Evolutionary conservation across 2,329 filamentous ascomycete species (phyloP).

Genomic region (Aphanocladium album): DNA sequence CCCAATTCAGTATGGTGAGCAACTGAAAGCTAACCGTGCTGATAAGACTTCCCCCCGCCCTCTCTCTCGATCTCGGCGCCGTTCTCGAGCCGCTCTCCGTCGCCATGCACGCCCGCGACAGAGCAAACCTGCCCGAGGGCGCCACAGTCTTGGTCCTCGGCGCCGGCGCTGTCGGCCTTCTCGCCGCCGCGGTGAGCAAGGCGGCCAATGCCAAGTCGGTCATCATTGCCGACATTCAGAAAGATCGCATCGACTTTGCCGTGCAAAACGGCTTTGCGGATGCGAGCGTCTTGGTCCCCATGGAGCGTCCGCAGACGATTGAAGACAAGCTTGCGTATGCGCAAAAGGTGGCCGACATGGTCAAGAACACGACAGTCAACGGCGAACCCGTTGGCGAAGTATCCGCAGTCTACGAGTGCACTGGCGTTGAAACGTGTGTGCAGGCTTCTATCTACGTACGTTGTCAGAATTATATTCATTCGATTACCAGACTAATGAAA

Average conservation of each 20-base stretch:
- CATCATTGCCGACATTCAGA: conserved; percentile 52
- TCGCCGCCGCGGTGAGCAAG: conserved; percentile 54
- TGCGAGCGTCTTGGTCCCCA: conserved; percentile 44
- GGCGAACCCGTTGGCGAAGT: conserved; percentile 55
- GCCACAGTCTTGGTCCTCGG: conserved; percentile 51
- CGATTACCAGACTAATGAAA: conserved; percentile 2
- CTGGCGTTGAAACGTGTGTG: conserved; percentile 70
- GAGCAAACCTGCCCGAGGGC: conserved; percentile 37
- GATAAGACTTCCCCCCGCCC: conserved; percentile 41
- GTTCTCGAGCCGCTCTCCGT: conserved; percentile 56
- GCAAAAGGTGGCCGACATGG: conserved; percentile 41
- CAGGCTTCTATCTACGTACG: conserved; percentile 67
- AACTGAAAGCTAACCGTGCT: background rate
- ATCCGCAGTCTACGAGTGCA: conserved; percentile 70
- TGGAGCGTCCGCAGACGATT: conserved; percentile 42
- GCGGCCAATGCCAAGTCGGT: conserved; percentile 39
- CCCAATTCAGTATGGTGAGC: no score
- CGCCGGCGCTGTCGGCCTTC: conserved; percentile 56
- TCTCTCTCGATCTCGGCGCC: conserved; percentile 51
- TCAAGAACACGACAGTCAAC: conserved; percentile 31
- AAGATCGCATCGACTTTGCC: conserved; percentile 54
- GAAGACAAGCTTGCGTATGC: conserved; percentile 50
- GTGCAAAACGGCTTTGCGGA: conserved; percentile 52
- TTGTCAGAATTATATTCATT: conserved; percentile 12
- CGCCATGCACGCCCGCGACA: conserved; percentile 50